phyloP scores from a whole-genome alignment of 352 stramenopile species.

The Albugo candida region DNA sequence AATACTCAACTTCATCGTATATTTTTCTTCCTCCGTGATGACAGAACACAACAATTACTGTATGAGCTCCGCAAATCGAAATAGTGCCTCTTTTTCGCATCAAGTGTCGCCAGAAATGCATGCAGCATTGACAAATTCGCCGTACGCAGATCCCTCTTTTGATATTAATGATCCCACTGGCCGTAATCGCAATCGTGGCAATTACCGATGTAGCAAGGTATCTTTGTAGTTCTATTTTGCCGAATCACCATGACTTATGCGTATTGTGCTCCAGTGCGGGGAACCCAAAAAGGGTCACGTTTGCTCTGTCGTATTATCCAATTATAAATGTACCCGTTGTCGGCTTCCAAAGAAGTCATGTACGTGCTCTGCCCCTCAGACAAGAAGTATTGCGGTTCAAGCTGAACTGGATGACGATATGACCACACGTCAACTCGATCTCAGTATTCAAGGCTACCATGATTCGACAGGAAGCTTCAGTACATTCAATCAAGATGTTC shows the following conservation, averaged over 20 bases:
- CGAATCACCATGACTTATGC: background rate
- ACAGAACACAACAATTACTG: no score
- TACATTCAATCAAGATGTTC: no score
- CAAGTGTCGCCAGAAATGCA: no score
- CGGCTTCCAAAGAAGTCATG: constrained; percentile 59
- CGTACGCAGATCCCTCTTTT: constrained; percentile 7
- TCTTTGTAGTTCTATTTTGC: background rate
- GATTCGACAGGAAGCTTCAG: no score
- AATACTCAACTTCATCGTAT: no score
- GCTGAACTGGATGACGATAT: constrained; percentile 68
- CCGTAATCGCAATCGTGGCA: constrained; percentile 68
- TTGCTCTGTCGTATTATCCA: constrained; percentile 56
- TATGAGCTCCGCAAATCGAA: no score
- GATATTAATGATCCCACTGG: constrained; percentile 21
- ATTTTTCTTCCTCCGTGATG: no score
- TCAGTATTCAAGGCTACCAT: constrained; percentile 36
- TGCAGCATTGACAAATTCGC: no score
- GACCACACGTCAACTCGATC: constrained; percentile 52
- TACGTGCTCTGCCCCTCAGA: constrained; percentile 39
- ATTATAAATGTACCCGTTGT: constrained; percentile 67
- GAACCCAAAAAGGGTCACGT: constrained; percentile 77
- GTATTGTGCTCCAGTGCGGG: constrained; percentile 23
- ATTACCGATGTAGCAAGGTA: constrained; percentile 76
- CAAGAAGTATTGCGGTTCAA: constrained; percentile 45
- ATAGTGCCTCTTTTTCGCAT: no score